A percentile compares a stretch with the other conserved stretches of the same genome.
Conservation (phyloP, 2,329 filamentous ascomycete genomes). For the Apiospora koreana region DNA sequence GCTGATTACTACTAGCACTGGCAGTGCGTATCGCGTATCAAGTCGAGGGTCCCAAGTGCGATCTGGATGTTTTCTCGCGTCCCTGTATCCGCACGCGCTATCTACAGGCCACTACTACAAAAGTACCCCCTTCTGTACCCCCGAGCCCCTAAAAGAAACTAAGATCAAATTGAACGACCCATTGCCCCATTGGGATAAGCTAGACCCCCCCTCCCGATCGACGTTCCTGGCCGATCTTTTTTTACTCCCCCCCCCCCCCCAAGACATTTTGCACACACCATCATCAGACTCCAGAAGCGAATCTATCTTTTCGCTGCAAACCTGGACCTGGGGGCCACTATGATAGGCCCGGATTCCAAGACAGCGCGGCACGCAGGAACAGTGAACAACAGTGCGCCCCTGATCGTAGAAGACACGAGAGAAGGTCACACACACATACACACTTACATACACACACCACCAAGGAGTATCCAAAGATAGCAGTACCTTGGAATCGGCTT, state of each 20-base stretch:
- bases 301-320: neutral
- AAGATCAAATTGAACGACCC: neutral
- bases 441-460: too few species aligned
- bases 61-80: neutral
- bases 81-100: neutral
- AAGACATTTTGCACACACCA: neutral
- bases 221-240: constrained; percentile 6
- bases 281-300: neutral
- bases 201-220: neutral
- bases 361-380: neutral
- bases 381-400: neutral
- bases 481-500: neutral
- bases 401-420: neutral
- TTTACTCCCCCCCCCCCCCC: neutral
- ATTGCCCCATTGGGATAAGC: constrained; percentile 3
- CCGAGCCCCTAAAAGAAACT: too few species aligned
- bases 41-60: neutral
- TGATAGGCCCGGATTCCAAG: neutral
- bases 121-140: too few species aligned
- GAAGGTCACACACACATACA: neutral
- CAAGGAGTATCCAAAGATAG: too few species aligned
- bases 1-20: neutral
- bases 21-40: neutral
- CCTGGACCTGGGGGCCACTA: neutral
- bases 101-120: neutral